Conservation (phyloP, 495 filamentous ascomycete genomes). For the Achaetomiella virescens region DNA sequence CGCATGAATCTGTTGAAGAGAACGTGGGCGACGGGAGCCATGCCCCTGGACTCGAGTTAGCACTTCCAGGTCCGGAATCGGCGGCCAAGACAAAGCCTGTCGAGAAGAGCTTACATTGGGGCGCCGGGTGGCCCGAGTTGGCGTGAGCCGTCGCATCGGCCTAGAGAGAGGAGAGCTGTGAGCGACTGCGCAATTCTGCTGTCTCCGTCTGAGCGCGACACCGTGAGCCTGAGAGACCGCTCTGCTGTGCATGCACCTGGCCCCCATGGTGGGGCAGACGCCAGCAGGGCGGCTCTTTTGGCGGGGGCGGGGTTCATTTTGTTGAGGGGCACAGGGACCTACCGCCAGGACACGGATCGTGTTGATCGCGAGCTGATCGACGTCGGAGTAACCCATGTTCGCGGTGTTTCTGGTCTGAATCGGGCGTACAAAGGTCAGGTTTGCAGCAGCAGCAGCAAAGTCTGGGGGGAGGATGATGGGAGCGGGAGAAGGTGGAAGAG, state of each 20-base stretch:
- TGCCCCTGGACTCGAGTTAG: conserved; percentile 53
- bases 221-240: not conserved
- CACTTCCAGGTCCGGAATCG: conserved; percentile 4
- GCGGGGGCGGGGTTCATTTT: conserved; percentile 41
- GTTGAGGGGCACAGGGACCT: conserved; percentile 40
- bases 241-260: no score
- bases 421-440: conserved; percentile 18
- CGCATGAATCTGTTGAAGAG: conserved; percentile 98
- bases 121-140: conserved; percentile 97
- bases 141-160: conserved; percentile 94
- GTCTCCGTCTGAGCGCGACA: not conserved
- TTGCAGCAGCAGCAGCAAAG: not conserved
- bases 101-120: conserved; percentile 61
- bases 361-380: conserved; percentile 89
- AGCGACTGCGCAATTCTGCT: conserved; percentile 16
- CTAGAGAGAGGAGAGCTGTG: conserved; percentile 42
- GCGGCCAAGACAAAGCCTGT: conserved; percentile 4
- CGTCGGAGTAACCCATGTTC: conserved; percentile 84
- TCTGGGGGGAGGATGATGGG: conserved; percentile 11
- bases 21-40: conserved; percentile 96
- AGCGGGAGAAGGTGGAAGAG: conserved; percentile 26
- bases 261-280: conserved; percentile 14
- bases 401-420: conserved; percentile 27
- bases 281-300: conserved; percentile 12
- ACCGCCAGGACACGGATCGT: conserved; percentile 95